phyloP scores from a whole-genome alignment of 2,329 filamentous ascomycete genomes.

The Fusarium haematococcum region DNA sequence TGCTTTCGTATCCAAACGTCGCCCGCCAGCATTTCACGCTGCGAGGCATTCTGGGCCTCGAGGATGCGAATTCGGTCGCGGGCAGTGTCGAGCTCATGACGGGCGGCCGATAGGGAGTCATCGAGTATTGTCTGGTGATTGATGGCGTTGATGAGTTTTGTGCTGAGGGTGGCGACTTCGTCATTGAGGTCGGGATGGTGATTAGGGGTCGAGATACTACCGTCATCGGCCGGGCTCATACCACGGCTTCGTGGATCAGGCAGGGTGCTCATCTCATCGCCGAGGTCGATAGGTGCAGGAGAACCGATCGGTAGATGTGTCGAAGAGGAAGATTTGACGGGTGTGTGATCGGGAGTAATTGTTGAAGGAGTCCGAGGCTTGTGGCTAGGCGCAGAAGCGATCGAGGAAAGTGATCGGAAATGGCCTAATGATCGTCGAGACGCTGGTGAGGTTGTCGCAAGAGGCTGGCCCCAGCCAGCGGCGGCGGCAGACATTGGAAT shows the following conservation, averaged over 20 bases:
- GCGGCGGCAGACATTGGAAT: constrained; percentile 57
- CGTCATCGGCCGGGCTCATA: constrained; percentile 58
- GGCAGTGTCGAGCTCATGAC: constrained; percentile 84
- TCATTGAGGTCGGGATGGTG: constrained; percentile 69
- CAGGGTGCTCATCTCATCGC: constrained; percentile 75
- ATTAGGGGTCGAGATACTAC: constrained; percentile 47
- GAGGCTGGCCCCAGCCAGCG: constrained; percentile 63
- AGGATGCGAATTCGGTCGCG: constrained; percentile 75
- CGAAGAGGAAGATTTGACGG: constrained; percentile 54
- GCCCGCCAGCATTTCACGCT: constrained; percentile 77
- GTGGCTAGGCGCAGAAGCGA: constrained; percentile 56
- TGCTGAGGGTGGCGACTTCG: constrained; percentile 91
- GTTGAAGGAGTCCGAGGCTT: constrained; percentile 53
- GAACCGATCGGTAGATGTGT: constrained; percentile 52
- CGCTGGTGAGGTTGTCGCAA: constrained; percentile 41
- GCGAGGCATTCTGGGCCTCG: constrained; percentile 73
- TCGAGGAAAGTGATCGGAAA: constrained; percentile 65
- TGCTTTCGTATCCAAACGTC: constrained; percentile 82
- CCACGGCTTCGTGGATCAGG: constrained; percentile 71
- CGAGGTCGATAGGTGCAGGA: constrained; percentile 58
- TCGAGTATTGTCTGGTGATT: constrained; percentile 95
- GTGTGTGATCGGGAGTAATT: constrained; percentile 50
- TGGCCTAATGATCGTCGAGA: constrained; percentile 58
- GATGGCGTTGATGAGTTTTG: constrained; percentile 96
- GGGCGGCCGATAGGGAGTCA: constrained; percentile 84